These are phyloP conservation scores for Didymella glomerata DNA, from an alignment of 2,329 filamentous ascomycete genomes.

Conservation along the genomic window DNA sequence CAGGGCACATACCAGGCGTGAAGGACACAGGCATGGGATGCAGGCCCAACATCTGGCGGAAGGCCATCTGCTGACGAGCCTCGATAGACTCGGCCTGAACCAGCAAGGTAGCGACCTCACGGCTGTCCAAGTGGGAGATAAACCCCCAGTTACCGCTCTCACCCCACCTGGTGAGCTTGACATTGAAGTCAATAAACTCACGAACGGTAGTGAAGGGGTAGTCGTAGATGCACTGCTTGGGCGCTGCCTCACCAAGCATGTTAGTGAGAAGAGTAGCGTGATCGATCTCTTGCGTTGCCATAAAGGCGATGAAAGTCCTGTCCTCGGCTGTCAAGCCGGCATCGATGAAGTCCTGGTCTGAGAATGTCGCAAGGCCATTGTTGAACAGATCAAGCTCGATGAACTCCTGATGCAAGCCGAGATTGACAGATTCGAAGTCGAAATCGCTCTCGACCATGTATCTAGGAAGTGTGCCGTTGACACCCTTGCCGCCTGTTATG, in stretches of 20 bases:
- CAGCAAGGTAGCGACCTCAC: slow-evolving; percentile 75
- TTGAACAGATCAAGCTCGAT: slow-evolving; percentile 86
- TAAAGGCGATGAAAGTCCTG: slow-evolving; percentile 74
- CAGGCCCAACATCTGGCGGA: slow-evolving; percentile 81
- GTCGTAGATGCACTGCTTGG: slow-evolving; percentile 79
- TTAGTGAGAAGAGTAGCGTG: slow-evolving; percentile 80
- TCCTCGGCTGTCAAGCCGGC: slow-evolving; percentile 74
- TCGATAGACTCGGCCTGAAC: slow-evolving; percentile 80
- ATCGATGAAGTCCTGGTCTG: slow-evolving; percentile 72
- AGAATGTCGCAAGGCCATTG: slow-evolving; percentile 74
- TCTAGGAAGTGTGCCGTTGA: slow-evolving; percentile 77
- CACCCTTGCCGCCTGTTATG: slow-evolving; percentile 69
- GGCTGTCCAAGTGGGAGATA: slow-evolving; percentile 77
- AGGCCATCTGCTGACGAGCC: slow-evolving; percentile 82
- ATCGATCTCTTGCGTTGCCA: slow-evolving; percentile 79
- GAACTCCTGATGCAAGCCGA: slow-evolving; percentile 82
- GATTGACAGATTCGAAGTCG: slow-evolving; percentile 78
- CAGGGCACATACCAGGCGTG: slow-evolving; percentile 70
- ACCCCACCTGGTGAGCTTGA: slow-evolving; percentile 83
- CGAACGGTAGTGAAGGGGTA: slow-evolving; percentile 78
- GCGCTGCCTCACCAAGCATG: slow-evolving; percentile 75
- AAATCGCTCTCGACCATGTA: slow-evolving; percentile 84
- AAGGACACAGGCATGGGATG: slow-evolving; percentile 89
- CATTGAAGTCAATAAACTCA: slow-evolving; percentile 83
- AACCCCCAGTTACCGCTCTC: slow-evolving; percentile 84